Percentiles rank a stretch among this genome's conserved stretches.
These are phyloP conservation scores for Candida alai DNA, from an alignment of 805 yeast genomes.

Conservation along the genomic window DNA sequence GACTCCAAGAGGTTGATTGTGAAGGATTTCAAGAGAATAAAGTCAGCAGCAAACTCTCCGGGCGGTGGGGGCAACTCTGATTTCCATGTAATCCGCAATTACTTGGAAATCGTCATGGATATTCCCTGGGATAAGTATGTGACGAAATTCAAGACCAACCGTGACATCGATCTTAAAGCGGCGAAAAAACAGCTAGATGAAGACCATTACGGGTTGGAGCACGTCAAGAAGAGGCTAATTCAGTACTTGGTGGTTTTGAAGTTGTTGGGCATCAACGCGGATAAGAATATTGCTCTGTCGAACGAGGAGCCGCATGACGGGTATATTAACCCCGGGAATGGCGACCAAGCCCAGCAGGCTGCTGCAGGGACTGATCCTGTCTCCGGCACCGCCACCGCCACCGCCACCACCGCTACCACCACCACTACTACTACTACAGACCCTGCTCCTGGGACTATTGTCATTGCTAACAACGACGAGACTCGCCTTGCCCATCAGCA, in stretches of 20 bases:
- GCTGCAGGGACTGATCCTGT: background rate
- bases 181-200: slow-evolving; percentile 37
- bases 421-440: background rate
- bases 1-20: slow-evolving; percentile 39
- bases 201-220: slow-evolving; percentile 42
- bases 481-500: slow-evolving; percentile 21
- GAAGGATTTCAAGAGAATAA: slow-evolving; percentile 54
- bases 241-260: slow-evolving; percentile 80
- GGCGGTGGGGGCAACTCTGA: slow-evolving; percentile 46
- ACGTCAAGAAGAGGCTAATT: slow-evolving; percentile 60
- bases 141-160: slow-evolving; percentile 30
- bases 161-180: slow-evolving; percentile 45
- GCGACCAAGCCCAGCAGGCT: too few relatives aligned
- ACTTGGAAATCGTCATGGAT: slow-evolving; percentile 62
- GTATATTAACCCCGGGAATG: too few relatives aligned
- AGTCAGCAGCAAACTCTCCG: slow-evolving; percentile 44
- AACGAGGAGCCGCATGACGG: slow-evolving; percentile 11
- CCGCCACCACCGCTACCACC: background rate
- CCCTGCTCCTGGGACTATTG: slow-evolving; percentile 16
- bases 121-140: slow-evolving; percentile 53
- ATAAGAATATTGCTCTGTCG: slow-evolving; percentile 16
- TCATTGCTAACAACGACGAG: slow-evolving; percentile 36
- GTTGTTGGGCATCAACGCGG: slow-evolving; percentile 43
- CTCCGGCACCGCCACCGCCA: background rate
- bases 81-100: slow-evolving; percentile 59